Evolutionary conservation across 2,329 filamentous ascomycete genomes (phyloP), one percentile per base, ranked within the genome.

Genomic region (Taxawa tesnikishii): DNA sequence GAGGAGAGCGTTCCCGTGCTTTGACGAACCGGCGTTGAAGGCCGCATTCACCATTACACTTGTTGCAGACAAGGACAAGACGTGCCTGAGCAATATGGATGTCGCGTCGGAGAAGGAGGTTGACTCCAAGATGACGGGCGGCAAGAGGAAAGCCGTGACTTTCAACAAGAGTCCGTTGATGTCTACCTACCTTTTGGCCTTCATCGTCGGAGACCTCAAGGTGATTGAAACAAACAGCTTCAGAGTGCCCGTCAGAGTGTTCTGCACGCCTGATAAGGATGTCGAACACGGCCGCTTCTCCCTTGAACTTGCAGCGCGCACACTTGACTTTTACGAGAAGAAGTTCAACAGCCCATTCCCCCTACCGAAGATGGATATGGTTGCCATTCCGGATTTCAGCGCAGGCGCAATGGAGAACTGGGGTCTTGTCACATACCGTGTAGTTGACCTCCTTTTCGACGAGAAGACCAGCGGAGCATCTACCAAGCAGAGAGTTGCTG

Each of bases 361-460:
- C 5, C 65, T 93, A 26, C 84, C 84, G 32, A 93, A 93, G 70
- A 90, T 93, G 82, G 84, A 93, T 58, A 90, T 93, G 79, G 78
- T 93, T 45, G 87, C 88, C 27, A 87, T 96, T 50, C 88, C 88
- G 11, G 88, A 96, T 54, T 96, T 96, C 54, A 84, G 84, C 31
- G 84, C 85, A 29, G 88, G 88, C 40, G 88, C 87, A 38, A 94
- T 96, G 87, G 87, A 96, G 68, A 96, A 96, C 58, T 96, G 88
- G 88, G 88, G 88, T 52, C 66, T 96, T 32, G 76, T 96, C 45
- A 96, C 88, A 5, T 96, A 94, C 63, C 80, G 88, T 43, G 82
- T 93, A 14, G 87, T 94, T 19, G 84, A 92, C 51, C 59, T 96
- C 28, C 70, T 96, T 37, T 74, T 93, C 40, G 88, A 96, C 47